phyloP scores from a whole-genome alignment of 2,329 filamentous ascomycete species.

The Chlorencoelia australis region DNA sequence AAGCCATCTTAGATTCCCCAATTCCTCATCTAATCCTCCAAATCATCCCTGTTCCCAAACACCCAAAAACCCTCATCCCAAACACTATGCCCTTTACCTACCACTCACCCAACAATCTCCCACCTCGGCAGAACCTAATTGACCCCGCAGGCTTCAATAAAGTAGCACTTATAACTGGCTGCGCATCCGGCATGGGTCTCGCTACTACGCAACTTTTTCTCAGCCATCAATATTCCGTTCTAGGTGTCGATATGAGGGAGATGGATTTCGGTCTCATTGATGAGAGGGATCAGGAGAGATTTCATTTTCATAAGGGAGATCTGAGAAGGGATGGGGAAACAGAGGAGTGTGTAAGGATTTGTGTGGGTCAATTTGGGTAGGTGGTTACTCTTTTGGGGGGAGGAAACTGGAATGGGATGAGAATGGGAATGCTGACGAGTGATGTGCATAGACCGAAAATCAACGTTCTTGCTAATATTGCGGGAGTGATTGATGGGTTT shows the following conservation, averaged over 20 bases:
- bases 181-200: slow-evolving; percentile 27
- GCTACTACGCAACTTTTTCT: slow-evolving; percentile 27
- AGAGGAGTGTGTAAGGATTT: slow-evolving; percentile 27
- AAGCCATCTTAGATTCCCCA: too few relatives aligned
- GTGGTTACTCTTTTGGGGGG: neutral
- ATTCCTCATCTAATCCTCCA: too few relatives aligned
- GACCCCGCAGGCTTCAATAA: slow-evolving; percentile 13
- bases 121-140: neutral
- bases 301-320: slow-evolving; percentile 29
- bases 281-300: slow-evolving; percentile 12
- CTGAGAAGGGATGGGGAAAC: slow-evolving; percentile 23
- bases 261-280: slow-evolving; percentile 26
- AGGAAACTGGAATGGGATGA: neutral
- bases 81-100: too few relatives aligned
- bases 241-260: slow-evolving; percentile 24
- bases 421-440: neutral
- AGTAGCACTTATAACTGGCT: slow-evolving; percentile 17
- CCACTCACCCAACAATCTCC: too few relatives aligned
- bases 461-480: slow-evolving; percentile 36
- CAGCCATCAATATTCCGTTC: slow-evolving; percentile 25
- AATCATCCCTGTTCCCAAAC: too few relatives aligned
- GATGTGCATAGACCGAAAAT: slow-evolving; percentile 20
- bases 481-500: slow-evolving; percentile 35
- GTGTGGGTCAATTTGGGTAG: slow-evolving; percentile 23
- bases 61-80: too few relatives aligned